These are phyloP conservation scores for Psilocybe tampanensis DNA, from an alignment of 768 basidiomycete species.

Conservation along the genomic window DNA sequence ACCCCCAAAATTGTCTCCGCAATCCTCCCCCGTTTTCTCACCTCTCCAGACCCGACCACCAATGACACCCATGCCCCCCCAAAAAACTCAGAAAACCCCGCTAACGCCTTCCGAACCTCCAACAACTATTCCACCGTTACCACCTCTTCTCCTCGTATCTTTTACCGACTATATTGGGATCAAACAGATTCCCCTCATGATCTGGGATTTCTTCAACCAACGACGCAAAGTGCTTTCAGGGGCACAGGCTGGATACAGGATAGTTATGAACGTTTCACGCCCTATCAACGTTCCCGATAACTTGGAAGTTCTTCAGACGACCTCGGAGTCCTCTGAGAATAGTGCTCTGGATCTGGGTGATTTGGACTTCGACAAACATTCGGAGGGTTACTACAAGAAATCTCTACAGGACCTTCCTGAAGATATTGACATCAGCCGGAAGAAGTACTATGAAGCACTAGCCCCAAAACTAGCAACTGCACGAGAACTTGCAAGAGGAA, in stretches of 20 bases:
- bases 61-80: constrained; percentile 11
- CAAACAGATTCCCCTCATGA: constrained; percentile 84
- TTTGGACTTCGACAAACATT: constrained; percentile 70
- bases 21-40: constrained; percentile 34
- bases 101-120: constrained; percentile 46
- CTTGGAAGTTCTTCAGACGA: constrained; percentile 19
- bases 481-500: constrained; percentile 72
- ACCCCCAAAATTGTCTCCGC: constrained; percentile 25
- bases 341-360: constrained; percentile 43
- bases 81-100: not conserved
- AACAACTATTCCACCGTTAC: constrained; percentile 63
- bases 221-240: constrained; percentile 79
- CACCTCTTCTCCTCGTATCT: constrained; percentile 78
- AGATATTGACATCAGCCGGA: constrained; percentile 68
- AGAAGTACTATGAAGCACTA: constrained; percentile 76
- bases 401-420: constrained; percentile 53
- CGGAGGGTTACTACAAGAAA: constrained; percentile 71
- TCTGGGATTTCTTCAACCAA: constrained; percentile 92
- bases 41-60: constrained; percentile 28
- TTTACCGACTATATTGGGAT: constrained; percentile 81
- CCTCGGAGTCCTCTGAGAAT: constrained; percentile 18
- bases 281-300: constrained; percentile 50
- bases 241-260: constrained; percentile 76
- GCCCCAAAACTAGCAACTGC: constrained; percentile 68
- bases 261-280: constrained; percentile 66